These are phyloP conservation scores for Macadamia integrifolia DNA, from an alignment of 164 flowering plant genomes.

Conservation along the genomic window DNA sequence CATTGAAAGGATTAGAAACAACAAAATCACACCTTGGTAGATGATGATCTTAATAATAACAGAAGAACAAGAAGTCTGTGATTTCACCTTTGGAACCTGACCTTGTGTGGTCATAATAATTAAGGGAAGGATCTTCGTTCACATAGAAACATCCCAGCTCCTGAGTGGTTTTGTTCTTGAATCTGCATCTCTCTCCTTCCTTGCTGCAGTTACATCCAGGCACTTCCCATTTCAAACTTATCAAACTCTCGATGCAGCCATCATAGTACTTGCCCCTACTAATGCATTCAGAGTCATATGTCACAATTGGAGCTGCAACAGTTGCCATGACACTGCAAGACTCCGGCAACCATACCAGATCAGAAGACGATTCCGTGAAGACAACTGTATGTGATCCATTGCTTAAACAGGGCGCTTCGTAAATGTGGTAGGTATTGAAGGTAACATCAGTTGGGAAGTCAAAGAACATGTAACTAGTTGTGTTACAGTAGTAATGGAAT, in stretches of 20 bases:
- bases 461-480: background rate
- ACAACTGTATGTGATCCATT: too few species aligned
- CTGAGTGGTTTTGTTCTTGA: slow-evolving; percentile 12
- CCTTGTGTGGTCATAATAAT: too few species aligned
- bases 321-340: background rate
- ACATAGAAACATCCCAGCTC: slow-evolving; percentile 23
- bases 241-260: slow-evolving; percentile 5
- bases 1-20: background rate
- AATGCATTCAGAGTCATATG: too few species aligned
- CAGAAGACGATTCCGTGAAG: too few species aligned
- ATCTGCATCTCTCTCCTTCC: slow-evolving; percentile 31
- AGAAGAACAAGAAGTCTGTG: too few species aligned
- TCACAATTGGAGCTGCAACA: background rate
- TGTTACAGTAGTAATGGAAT: background rate
- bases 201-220: slow-evolving; percentile 44
- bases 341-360: background rate
- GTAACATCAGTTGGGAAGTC: background rate
- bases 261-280: too few species aligned
- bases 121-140: too few species aligned
- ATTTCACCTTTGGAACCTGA: too few species aligned
- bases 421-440: background rate
- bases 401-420: too few species aligned
- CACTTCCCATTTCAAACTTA: slow-evolving; percentile 24
- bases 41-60: too few species aligned
- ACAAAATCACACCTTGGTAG: too few species aligned